These are phyloP conservation scores for Globisporangium irregulare DNA, from an alignment of 352 stramenopile genomes.

Conservation along the genomic window DNA sequence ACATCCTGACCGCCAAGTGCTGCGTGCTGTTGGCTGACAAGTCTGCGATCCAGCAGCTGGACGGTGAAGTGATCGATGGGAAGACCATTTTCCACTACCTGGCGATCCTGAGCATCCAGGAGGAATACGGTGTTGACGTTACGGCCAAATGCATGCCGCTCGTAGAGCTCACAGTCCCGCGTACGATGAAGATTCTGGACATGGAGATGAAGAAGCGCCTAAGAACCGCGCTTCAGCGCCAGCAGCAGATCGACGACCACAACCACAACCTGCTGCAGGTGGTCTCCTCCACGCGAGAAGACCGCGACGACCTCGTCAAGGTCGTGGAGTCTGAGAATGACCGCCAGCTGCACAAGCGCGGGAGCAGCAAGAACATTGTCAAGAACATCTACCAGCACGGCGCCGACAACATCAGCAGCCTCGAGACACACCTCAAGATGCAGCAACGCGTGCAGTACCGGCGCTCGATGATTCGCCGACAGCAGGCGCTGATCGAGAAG, in stretches of 20 bases:
- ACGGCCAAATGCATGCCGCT: conserved; percentile 49
- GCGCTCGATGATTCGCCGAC: conserved; percentile 33
- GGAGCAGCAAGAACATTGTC: conserved; percentile 20
- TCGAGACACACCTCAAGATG: conserved; percentile 37
- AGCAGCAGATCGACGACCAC: conserved; percentile 4
- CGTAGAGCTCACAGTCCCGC: conserved; percentile 57
- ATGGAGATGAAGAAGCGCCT: conserved; percentile 53
- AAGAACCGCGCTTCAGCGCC: conserved; percentile 11
- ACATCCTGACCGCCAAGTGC: conserved; percentile 46
- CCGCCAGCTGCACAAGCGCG: conserved; percentile 9
- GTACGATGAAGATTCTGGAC: conserved; percentile 70
- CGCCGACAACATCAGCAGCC: conserved; percentile 23
- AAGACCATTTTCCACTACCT: conserved; percentile 70
- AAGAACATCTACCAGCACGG: conserved; percentile 17
- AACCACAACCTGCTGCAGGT: conserved; percentile 14
- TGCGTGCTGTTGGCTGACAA: conserved; percentile 67
- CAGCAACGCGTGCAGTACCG: conserved; percentile 40
- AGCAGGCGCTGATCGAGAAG: conserved; percentile 38
- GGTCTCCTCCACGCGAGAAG: background rate
- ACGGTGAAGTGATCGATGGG: conserved; percentile 56
- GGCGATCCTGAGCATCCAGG: conserved; percentile 57
- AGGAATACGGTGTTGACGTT: conserved; percentile 41
- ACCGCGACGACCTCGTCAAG: conserved; percentile 5
- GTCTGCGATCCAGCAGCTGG: conserved; percentile 44
- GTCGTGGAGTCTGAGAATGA: conserved; percentile 10